Evolutionary conservation across 2,329 filamentous ascomycete species (phyloP), one percentile per base, ranked within the genome.

Genomic region (Epichloe glyceriae): DNA sequence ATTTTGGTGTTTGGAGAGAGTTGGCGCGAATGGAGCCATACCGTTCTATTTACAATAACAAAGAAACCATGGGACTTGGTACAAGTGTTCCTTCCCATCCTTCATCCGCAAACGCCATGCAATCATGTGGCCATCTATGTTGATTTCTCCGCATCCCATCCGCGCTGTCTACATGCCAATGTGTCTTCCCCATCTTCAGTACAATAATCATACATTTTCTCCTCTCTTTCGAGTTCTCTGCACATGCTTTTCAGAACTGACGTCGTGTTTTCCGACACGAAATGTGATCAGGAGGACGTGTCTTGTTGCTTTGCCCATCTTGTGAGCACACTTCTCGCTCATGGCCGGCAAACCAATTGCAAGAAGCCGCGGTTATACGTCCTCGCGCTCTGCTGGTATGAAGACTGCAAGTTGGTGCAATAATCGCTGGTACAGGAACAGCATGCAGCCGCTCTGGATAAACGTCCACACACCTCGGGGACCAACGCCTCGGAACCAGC

Each of bases 401-500:
- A 70, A 70, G 40, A 67, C 58, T 51, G 90, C 85, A 57, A 97
- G 76, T 67, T 83, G 80, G 61, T 85, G 83, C 63, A 97, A 70
- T 51, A 97, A 73, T 53, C 83, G 85, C 70, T 97, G 91, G 67
- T 97, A 97, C 65, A 96, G 73, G 59, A 97, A 90, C 64, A 97
- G 74, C 91, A 97, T 97, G 57, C 88, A 95, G 41, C 90, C 87
- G 62, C 87, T 95, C 72, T 98, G 93, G 52, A 97, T 88, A 62
- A 91, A 95, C 20, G 93, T 98, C 93, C 93, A 98, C 14, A 97
- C 88, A 52, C 85, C 85, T 50, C 93, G 80, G 2, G 93, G 93
- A 0, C 91, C 91, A 2, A 98, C 91, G 26, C 93, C 93, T 52
- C 93, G 81, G 69, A 98, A 98, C 83, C 88, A 94, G 1, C 93